Evolutionary conservation across 768 basidiomycete genomes (phyloP), one percentile per base, ranked within the genome.

Genomic region (Suillus variegatus): DNA sequence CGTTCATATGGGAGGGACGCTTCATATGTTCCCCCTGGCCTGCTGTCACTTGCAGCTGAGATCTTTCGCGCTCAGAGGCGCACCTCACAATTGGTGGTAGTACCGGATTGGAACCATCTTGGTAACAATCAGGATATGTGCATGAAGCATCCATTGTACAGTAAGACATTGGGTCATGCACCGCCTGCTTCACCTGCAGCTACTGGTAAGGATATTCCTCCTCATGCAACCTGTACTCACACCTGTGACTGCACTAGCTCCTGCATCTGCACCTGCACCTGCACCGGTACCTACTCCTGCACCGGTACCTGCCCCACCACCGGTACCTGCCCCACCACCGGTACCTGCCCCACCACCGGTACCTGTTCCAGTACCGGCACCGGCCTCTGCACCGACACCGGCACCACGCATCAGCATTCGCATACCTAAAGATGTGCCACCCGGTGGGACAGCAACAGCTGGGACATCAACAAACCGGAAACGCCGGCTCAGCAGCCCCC

Each of bases 31-130:
- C 28, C 51, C 25, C 51, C 51, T 9, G 25, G 51, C 51, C 51
- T 52, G 51, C 51, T 52, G 51, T 52, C 25, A 28, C 25, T 52
- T 28, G 51, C 51, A 52, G 51, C 51, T 32, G 51, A 52, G 51
- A 52, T 52, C 51, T 52, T 52, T 52, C 4, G 4, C 1, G 16
- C 51, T 52, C 51, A 52, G 51, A 52, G 51, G 51, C 0, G 8
- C 51, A 52, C 28, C 8, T 9, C 51, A 28, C 28, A 52, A 52
- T 28, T 52, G 51, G 51, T 28, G 51, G 51, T 32, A 52, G 16
- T 52, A 25, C 51, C 14, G 3, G 51, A 52, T 28, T 52, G 14
- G 51, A 52, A 14, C 51, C 1, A 1, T 28, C 25, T 52, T 52
- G 16, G 25, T 14, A 7, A 52, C 51, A 52, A 52, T 28, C 25